Base-by-base conservation (phyloP, 129 eudicot species). In the Flaveria ramosissima region DNA sequence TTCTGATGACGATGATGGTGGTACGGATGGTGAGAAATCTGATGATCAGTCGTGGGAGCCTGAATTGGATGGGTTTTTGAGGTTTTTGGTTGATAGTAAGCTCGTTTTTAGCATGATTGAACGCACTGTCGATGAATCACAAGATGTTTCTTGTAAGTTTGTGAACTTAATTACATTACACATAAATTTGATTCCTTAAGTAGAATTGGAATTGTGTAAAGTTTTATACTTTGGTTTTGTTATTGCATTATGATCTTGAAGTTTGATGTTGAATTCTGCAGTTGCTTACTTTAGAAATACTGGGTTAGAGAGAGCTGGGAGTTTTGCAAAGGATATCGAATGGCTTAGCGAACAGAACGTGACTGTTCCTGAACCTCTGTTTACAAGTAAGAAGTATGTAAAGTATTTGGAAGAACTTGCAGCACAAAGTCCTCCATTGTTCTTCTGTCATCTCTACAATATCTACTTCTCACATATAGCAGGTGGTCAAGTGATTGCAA, bases 71-170 rank as follows among this genome's bases (percentile, higher is more conserved):
- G 99, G 99, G 9, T 89, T 94, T 47, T 15, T 88, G 64, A 91
- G 88, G 77, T 91, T 81, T 81, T 75, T 94, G 81, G 99, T 91
- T 68, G 97, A 94, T 17, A 89, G 92, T 70, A 77, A 84, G 80
- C 83, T 83, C 42, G 88, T 94, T 77, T 91, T 89, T 60, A 81
- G 82, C 19, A 86, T 87, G 7, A 52, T 94, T 66, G 99, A 94
- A 75, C 80, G 97, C 48, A 73, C 91, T 81, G 90, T 94, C 32
- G 96, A 94, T 70, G 89, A 89, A 36, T 91, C 97, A 16, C 80
- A 76, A 76, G 94, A 94, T 73, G 96, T 93, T 61, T 89, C 98
- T 50, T 90, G 98, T 93, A 83, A 93, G 98, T 83, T 63, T 9
- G 19, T 36, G 50, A 67, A 17, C 32, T 45, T 45, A 8, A 8